phyloP scores from a whole-genome alignment of 441 rosid species.

The Codiaeum variegatum region DNA sequence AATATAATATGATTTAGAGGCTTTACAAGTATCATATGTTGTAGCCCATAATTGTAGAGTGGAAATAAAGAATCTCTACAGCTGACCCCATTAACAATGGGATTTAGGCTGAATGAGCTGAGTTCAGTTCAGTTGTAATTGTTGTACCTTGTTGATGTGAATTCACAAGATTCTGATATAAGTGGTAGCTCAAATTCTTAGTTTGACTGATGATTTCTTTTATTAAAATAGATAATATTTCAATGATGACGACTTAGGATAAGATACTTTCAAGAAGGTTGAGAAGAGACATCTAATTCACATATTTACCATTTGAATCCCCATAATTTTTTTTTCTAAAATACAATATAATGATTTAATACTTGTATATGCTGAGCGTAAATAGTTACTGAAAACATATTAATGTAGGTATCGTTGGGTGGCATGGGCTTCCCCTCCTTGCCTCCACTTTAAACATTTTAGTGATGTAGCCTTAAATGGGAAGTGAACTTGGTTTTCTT shows the following conservation, averaged over 20 bases:
- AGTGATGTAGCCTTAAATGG: not conserved
- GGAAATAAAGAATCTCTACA: too few species aligned
- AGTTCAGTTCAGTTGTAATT: too few species aligned
- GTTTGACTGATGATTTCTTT: not conserved
- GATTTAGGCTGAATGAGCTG: not conserved
- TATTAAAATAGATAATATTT: not conserved
- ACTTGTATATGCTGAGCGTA: not conserved
- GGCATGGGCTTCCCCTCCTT: not conserved
- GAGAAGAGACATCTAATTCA: not conserved
- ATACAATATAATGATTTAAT: not conserved
- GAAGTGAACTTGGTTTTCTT: not conserved
- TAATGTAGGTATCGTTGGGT: not conserved
- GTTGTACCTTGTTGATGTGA: not conserved
- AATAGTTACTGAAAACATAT: not conserved
- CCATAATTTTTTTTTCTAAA: not conserved
- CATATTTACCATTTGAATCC: not conserved
- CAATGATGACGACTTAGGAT: not conserved
- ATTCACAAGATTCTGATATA: not conserved
- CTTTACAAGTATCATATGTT: too few species aligned
- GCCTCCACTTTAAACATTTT: not conserved
- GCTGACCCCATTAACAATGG: not conserved
- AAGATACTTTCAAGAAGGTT: not conserved
- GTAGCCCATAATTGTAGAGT: too few species aligned
- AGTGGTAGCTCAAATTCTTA: not conserved
- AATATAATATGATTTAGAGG: too few species aligned